These are phyloP conservation scores for Phytophthora megakarya DNA, from an alignment of 352 stramenopile species.

Conservation along the genomic window DNA sequence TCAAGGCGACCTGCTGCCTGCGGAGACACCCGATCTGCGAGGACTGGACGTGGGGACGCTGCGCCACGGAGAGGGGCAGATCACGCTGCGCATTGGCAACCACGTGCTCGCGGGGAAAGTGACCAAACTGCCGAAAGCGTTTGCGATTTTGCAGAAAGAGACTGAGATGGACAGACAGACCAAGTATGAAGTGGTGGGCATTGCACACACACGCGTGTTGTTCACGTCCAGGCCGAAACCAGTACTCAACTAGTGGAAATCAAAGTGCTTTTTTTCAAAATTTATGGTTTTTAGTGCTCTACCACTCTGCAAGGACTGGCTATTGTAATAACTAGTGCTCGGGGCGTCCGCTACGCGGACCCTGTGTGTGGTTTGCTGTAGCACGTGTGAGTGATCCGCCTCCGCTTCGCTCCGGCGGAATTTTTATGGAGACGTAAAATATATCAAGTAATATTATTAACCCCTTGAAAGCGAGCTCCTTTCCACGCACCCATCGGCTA, in stretches of 20 bases:
- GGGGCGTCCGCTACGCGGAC: no score
- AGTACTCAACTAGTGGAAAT: constrained; percentile 56
- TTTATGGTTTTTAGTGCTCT: no score
- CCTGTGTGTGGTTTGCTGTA: no score
- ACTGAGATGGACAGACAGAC: constrained; percentile 2
- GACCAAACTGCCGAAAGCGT: constrained; percentile 67
- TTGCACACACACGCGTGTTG: constrained; percentile 76
- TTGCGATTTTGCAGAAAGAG: constrained; percentile 74
- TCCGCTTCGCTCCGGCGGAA: no score
- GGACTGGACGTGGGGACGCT: constrained; percentile 67
- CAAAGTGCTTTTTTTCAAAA: no score
- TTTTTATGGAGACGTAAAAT: no score
- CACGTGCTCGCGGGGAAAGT: constrained; percentile 81
- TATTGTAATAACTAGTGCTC: no score
- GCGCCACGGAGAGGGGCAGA: constrained; percentile 57
- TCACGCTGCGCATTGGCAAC: constrained; percentile 84
- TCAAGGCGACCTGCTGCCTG: constrained; percentile 71
- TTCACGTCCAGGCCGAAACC: constrained; percentile 82
- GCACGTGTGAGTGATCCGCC: no score
- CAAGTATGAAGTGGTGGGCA: constrained; percentile 81
- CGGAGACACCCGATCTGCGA: constrained; percentile 38
- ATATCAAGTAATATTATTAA: no score
- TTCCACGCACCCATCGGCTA: no score
- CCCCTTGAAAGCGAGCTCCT: no score
- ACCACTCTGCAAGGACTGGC: no score